A percentile compares a stretch with the other conserved stretches of the same genome.
phyloP scores from a whole-genome alignment of 2,329 filamentous ascomycete species.

The Cordyceps javanica region DNA sequence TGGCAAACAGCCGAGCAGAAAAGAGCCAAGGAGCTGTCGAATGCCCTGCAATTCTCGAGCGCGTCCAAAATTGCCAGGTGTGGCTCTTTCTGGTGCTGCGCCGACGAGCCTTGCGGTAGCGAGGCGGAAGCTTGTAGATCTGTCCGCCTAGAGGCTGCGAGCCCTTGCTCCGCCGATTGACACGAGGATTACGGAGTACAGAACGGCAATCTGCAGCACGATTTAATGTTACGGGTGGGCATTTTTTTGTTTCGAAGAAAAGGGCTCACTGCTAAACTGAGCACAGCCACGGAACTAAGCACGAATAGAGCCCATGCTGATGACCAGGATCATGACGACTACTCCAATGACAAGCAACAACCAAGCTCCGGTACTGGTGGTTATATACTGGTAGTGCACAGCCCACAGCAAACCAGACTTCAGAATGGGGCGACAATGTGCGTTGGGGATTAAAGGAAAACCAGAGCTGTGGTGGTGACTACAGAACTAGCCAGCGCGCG shows the following conservation, averaged over 20 bases:
- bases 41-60: not conserved
- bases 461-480: too few species aligned
- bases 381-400: too few species aligned
- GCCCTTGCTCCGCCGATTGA: not conserved
- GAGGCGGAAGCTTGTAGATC: not conserved
- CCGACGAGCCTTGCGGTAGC: not conserved
- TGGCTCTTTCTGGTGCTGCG: not conserved
- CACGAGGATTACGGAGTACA: not conserved
- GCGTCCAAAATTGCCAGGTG: not conserved
- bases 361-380: too few species aligned
- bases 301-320: not conserved
- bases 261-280: not conserved
- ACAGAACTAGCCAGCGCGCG: too few species aligned
- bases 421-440: too few species aligned
- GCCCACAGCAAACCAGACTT: too few species aligned
- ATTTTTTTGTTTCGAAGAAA: too few species aligned
- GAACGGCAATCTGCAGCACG: not conserved
- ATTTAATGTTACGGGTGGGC: not conserved
- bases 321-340: not conserved
- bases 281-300: not conserved
- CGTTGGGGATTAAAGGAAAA: too few species aligned
- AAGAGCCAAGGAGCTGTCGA: not conserved
- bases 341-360: too few species aligned
- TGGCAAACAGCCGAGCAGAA: not conserved
- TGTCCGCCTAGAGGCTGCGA: not conserved